Conservation (phyloP, 768 basidiomycete species). For the Bullera alba region DNA sequence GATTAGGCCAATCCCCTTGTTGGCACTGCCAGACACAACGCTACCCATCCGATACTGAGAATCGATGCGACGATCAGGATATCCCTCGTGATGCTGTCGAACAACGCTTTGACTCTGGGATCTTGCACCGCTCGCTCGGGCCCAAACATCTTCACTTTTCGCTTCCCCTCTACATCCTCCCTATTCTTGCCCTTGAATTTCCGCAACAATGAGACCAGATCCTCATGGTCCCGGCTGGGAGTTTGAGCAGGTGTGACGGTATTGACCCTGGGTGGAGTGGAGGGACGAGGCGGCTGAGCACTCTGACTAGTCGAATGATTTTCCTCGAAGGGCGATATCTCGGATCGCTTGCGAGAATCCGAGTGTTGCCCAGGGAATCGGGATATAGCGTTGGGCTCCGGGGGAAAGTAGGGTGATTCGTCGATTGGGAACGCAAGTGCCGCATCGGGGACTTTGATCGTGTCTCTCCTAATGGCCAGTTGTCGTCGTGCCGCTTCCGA, state of each 20-base stretch:
- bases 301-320: no score
- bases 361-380: no score
- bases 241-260: not conserved
- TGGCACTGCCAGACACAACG: constrained; percentile 35
- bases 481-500: constrained; percentile 11
- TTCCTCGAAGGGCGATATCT: constrained; percentile 19
- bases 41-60: constrained; percentile 17
- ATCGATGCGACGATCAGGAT: constrained; percentile 30
- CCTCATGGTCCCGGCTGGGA: not conserved
- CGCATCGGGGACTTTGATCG: constrained; percentile 23
- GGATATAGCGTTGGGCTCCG: not conserved
- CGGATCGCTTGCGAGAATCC: constrained; percentile 1
- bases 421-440: constrained; percentile 22
- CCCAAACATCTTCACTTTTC: constrained; percentile 25
- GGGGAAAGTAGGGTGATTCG: not conserved
- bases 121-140: constrained; percentile 34
- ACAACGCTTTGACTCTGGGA: constrained; percentile 25
- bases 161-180: no score
- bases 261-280: not conserved
- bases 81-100: constrained; percentile 25
- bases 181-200: no score
- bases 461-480: constrained; percentile 22
- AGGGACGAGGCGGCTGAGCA: not conserved
- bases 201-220: no score
- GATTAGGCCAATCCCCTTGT: constrained; percentile 11